These are phyloP conservation scores for Colletotrichum orchidophilum DNA, from an alignment of 2,329 filamentous ascomycete genomes.

Conservation along the genomic window DNA sequence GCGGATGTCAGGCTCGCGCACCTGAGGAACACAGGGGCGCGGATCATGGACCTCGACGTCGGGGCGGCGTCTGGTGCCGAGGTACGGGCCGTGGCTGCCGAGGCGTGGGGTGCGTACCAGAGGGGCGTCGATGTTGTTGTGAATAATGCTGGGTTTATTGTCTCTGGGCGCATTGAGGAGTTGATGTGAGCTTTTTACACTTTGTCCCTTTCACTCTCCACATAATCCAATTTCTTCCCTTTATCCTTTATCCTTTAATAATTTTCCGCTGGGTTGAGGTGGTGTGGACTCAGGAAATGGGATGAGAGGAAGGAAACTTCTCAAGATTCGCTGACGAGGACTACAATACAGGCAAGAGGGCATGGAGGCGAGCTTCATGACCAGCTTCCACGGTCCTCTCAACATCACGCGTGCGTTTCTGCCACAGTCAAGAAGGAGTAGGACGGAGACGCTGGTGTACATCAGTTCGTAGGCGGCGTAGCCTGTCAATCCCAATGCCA, in stretches of 20 bases:
- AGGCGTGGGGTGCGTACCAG: slow-evolving; percentile 35
- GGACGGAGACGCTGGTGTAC: slow-evolving; percentile 44
- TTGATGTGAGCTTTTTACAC: neutral
- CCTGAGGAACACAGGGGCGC: slow-evolving; percentile 37
- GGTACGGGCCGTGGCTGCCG: neutral
- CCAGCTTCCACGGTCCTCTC: slow-evolving; percentile 50
- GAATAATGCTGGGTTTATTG: slow-evolving; percentile 49
- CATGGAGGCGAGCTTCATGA: slow-evolving; percentile 36
- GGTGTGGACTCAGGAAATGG: too few relatives aligned
- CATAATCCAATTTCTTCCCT: too few relatives aligned
- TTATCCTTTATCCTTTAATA: too few relatives aligned
- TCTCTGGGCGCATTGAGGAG: neutral
- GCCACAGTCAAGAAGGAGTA: slow-evolving; percentile 42
- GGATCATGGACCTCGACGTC: slow-evolving; percentile 15
- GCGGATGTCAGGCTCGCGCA: slow-evolving; percentile 44
- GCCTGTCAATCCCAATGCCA: slow-evolving; percentile 43
- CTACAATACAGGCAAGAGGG: neutral
- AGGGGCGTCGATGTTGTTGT: neutral
- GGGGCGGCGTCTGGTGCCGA: neutral
- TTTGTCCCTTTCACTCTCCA: neutral
- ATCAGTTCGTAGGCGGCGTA: slow-evolving; percentile 48
- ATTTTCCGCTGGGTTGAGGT: too few relatives aligned
- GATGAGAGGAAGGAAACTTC: neutral
- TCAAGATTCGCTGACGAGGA: neutral
- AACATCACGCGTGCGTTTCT: slow-evolving; percentile 47